A percentile compares a stretch with the other conserved stretches of the same genome.
Evolutionary conservation across 2,329 filamentous ascomycete genomes (phyloP).

Genomic region (Onygenales sp.): DNA sequence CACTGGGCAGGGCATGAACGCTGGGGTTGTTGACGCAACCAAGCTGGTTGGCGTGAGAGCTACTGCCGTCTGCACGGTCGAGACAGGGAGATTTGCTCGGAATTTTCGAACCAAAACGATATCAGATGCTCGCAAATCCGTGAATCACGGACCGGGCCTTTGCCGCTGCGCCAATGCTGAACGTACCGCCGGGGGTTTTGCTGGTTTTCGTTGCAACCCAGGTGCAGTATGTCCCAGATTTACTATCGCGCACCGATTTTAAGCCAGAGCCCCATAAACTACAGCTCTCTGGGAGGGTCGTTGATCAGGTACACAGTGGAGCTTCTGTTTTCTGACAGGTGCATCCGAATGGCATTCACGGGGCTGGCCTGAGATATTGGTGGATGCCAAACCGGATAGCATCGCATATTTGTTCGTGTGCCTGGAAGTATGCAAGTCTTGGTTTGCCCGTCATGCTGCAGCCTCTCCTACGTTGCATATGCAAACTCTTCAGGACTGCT

Average conservation of each 20-base stretch:
- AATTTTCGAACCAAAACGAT: conserved; percentile 41
- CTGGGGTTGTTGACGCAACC: conserved; percentile 44
- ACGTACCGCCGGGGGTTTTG: conserved; percentile 30
- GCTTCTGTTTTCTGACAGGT: conserved; percentile 16
- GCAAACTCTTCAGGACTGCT: too few species aligned
- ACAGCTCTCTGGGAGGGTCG: conserved; percentile 31
- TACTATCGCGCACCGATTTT: conserved; percentile 26
- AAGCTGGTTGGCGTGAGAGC: conserved; percentile 46
- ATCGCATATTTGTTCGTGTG: too few species aligned
- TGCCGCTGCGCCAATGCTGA: conserved; percentile 32
- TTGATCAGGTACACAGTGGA: conserved; percentile 35
- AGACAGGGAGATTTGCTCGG: conserved; percentile 33
- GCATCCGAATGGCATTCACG: conserved; percentile 24
- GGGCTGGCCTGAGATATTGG: too few species aligned
- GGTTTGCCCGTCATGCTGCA: too few species aligned
- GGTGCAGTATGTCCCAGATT: conserved; percentile 12
- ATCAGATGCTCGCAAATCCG: conserved; percentile 36
- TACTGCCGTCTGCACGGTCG: conserved; percentile 38
- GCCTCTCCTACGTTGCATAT: too few species aligned
- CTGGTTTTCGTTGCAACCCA: conserved; percentile 18
- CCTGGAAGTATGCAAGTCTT: too few species aligned
- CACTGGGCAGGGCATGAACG: conserved; percentile 52
- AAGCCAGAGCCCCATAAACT: conserved; percentile 33
- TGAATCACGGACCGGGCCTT: conserved; percentile 36
- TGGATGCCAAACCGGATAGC: too few species aligned